phyloP scores from a whole-genome alignment of 2,329 filamentous ascomycete genomes.

The Aspergillus arachidicola region DNA sequence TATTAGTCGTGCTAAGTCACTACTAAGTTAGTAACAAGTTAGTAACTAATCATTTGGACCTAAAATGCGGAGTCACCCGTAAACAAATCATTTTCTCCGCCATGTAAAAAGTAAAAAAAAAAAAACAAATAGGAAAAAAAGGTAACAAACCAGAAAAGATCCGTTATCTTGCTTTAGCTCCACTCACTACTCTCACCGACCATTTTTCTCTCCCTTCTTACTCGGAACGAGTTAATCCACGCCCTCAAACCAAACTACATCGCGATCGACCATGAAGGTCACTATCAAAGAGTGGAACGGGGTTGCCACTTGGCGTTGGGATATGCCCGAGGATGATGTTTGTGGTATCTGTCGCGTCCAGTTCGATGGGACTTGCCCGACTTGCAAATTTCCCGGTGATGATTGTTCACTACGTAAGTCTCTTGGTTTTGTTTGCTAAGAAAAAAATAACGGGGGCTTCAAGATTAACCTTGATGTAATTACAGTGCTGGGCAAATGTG shows the following conservation, averaged over 20 bases:
- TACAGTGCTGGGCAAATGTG: conserved; percentile 90
- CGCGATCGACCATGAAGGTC: conserved; percentile 75
- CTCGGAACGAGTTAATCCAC: conserved; percentile 2
- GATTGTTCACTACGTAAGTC: conserved; percentile 84
- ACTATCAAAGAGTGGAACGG: conserved; percentile 91
- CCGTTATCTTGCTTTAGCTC: conserved; percentile 17
- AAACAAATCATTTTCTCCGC: conserved; percentile 10
- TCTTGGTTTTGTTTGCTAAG: conserved; percentile 20
- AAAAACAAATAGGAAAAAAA: background rate
- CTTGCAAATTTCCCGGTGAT: conserved; percentile 96
- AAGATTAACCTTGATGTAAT: conserved; percentile 1
- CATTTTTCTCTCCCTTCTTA: background rate
- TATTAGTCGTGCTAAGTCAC: background rate
- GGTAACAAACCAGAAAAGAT: conserved; percentile 1
- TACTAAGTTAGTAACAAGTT: background rate
- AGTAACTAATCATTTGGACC: background rate
- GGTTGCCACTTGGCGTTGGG: conserved; percentile 96
- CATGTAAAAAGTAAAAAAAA: no score
- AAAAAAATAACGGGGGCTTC: no score
- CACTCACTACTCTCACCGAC: conserved; percentile 4
- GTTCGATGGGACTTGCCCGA: conserved; percentile 96
- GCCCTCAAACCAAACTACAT: conserved; percentile 1
- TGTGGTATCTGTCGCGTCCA: conserved; percentile 98
- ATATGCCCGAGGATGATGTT: conserved; percentile 95
- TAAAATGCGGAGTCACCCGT: conserved; percentile 19